Conservation (phyloP, 768 basidiomycete genomes). For the Auricularia heimuer region DNA sequence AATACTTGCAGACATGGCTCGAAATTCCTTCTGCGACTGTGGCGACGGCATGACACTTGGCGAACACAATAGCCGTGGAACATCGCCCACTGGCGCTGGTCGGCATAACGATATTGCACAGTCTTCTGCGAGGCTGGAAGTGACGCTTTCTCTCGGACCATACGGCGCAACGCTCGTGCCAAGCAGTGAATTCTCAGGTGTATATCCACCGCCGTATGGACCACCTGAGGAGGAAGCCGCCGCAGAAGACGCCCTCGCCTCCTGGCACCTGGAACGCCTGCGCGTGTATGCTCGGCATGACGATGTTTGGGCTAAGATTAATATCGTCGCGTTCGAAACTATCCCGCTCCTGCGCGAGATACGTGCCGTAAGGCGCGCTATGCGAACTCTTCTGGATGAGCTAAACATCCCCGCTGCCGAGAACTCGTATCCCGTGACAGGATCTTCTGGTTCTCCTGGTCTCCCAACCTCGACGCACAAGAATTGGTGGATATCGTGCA, state of each 20-base stretch:
- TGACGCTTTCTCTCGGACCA: conserved; percentile 66
- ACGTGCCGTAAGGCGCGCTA: conserved; percentile 51
- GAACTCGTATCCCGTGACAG: not conserved
- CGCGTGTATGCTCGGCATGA: conserved; percentile 39
- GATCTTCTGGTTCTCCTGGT: no score
- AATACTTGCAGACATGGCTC: conserved; percentile 39
- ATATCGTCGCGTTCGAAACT: conserved; percentile 70
- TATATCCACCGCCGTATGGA: conserved; percentile 69
- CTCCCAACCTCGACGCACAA: conserved; percentile 27
- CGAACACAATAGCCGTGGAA: not conserved
- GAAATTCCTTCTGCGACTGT: conserved; percentile 5
- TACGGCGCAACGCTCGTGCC: conserved; percentile 58
- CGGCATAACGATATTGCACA: no score
- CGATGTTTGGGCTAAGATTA: conserved; percentile 44
- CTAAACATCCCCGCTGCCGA: conserved; percentile 11
- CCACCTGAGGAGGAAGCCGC: conserved; percentile 24
- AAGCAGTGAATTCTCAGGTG: conserved; percentile 57
- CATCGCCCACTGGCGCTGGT: conserved; percentile 6
- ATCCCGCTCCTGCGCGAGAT: conserved; percentile 60
- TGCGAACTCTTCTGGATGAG: conserved; percentile 28
- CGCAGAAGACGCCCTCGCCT: conserved; percentile 42
- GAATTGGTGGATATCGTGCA: conserved; percentile 67
- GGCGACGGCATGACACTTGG: not conserved
- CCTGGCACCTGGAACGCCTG: conserved; percentile 58
- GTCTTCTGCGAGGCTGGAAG: conserved; percentile 22